These are phyloP conservation scores for Talaromyces sp. DNA, from an alignment of 2,329 filamentous ascomycete species.

Conservation along the genomic window DNA sequence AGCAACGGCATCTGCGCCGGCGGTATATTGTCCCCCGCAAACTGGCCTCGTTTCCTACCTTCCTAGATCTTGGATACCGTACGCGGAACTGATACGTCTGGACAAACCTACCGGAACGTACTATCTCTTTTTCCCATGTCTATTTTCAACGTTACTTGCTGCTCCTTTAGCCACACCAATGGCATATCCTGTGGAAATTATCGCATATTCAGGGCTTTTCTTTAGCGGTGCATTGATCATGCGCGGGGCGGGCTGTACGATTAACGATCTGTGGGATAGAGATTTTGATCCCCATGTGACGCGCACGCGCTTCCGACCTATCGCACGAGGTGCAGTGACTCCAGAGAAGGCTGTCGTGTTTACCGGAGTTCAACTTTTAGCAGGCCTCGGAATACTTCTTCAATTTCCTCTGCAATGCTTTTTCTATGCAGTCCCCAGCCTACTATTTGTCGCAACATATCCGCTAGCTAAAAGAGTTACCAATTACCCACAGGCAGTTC, in stretches of 20 bases:
- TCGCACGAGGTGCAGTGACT: slow-evolving; percentile 51
- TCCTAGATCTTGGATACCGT: slow-evolving; percentile 52
- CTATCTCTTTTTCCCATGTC: slow-evolving; percentile 52
- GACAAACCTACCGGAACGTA: slow-evolving; percentile 52
- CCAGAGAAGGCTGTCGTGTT: slow-evolving; percentile 43
- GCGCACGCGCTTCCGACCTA: slow-evolving; percentile 50
- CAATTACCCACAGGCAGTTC: slow-evolving; percentile 51
- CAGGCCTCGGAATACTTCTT: slow-evolving; percentile 42
- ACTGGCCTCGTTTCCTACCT: slow-evolving; percentile 46
- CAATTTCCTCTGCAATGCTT: slow-evolving; percentile 43
- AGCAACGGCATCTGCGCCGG: slow-evolving; percentile 1
- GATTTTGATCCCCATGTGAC: slow-evolving; percentile 52
- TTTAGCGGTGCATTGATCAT: slow-evolving; percentile 48
- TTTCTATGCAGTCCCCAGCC: slow-evolving; percentile 42
- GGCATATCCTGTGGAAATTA: slow-evolving; percentile 32
- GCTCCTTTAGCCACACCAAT: slow-evolving; percentile 37
- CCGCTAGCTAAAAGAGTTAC: slow-evolving; percentile 53
- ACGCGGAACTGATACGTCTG: slow-evolving; percentile 44
- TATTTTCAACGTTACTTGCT: slow-evolving; percentile 46
- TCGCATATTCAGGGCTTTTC: slow-evolving; percentile 39
- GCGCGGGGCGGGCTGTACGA: slow-evolving; percentile 51
- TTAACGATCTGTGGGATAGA: slow-evolving; percentile 56
- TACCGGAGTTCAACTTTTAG: slow-evolving; percentile 42
- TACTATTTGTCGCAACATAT: slow-evolving; percentile 46
- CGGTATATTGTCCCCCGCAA: slow-evolving; percentile 44